Percentiles rank a stretch among this genome's conserved stretches.
These are phyloP conservation scores for Blastobotrys arbuscula DNA, from an alignment of 1,139 yeast genomes.

Conservation along the genomic window DNA sequence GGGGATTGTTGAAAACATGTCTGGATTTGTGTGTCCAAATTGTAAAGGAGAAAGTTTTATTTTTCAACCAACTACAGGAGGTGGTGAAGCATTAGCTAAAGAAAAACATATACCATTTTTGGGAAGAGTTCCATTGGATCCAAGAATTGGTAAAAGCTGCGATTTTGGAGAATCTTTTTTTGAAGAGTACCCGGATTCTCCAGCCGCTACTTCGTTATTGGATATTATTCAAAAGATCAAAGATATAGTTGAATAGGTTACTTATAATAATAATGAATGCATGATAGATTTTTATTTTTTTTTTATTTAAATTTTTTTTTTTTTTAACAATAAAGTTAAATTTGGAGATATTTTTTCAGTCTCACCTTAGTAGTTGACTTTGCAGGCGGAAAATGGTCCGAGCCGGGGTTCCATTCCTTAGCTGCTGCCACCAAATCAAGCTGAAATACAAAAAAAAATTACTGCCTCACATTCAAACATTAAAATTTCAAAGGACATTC, in stretches of 20 bases:
- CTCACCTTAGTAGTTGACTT: no score
- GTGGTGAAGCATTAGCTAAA: conserved; percentile 77
- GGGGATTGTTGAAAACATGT: conserved; percentile 96
- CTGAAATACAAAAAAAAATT: no score
- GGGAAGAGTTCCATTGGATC: conserved; percentile 94
- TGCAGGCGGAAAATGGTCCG: no score
- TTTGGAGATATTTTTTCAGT: no score
- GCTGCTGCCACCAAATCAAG: no score
- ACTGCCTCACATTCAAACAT: no score
- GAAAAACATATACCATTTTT: conserved; percentile 72
- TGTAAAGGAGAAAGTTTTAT: conserved; percentile 89
- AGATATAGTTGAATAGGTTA: conserved; percentile 11
- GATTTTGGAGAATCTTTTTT: conserved; percentile 81
- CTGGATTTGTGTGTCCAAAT: conserved; percentile 95
- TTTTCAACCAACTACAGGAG: conserved; percentile 95
- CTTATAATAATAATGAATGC: no score
- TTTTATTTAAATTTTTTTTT: no score
- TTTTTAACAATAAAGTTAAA: no score
- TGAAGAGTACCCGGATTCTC: conserved; percentile 83
- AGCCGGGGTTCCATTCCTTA: no score
- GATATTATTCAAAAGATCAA: conserved; percentile 52
- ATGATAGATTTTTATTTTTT: neutral
- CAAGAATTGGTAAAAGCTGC: conserved; percentile 84
- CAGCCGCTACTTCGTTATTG: conserved; percentile 82
- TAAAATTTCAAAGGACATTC: no score